Evolutionary conservation across 441 rosid species (phyloP).

Genomic region (Euphorbia celastroides): DNA sequence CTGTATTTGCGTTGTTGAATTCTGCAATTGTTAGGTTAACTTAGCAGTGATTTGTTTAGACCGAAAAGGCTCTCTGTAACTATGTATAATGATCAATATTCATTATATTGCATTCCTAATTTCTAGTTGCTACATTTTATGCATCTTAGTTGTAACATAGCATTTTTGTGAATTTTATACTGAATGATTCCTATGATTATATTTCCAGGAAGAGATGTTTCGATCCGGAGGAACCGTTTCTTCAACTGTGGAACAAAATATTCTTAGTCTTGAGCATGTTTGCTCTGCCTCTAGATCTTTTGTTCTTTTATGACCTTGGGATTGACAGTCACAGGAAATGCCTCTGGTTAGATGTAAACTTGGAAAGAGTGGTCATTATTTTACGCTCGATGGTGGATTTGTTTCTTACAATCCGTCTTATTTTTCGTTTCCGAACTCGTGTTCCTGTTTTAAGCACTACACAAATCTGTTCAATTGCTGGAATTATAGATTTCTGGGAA

Average conservation of each 20-base stretch:
- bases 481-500: conserved; percentile 68
- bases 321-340: conserved; percentile 38
- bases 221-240: conserved; percentile 32
- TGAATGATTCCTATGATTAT: background rate
- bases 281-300: conserved; percentile 83
- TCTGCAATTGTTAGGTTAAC: background rate
- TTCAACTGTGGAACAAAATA: conserved; percentile 79
- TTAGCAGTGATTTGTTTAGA: no score
- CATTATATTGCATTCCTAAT: no score
- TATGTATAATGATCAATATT: no score
- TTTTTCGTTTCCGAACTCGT: conserved; percentile 80
- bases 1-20: background rate
- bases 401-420: conserved; percentile 54
- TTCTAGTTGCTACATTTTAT: no score
- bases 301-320: conserved; percentile 22
- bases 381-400: conserved; percentile 63
- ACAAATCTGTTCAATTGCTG: conserved; percentile 78
- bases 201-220: background rate
- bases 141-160: background rate
- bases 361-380: conserved; percentile 54
- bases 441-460: conserved; percentile 66
- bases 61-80: no score
- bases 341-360: conserved; percentile 20
- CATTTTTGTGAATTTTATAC: background rate
- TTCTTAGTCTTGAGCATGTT: conserved; percentile 61